These are phyloP conservation scores for Aspergillus sp. DNA, from an alignment of 2,329 filamentous ascomycete genomes.

Conservation along the genomic window DNA sequence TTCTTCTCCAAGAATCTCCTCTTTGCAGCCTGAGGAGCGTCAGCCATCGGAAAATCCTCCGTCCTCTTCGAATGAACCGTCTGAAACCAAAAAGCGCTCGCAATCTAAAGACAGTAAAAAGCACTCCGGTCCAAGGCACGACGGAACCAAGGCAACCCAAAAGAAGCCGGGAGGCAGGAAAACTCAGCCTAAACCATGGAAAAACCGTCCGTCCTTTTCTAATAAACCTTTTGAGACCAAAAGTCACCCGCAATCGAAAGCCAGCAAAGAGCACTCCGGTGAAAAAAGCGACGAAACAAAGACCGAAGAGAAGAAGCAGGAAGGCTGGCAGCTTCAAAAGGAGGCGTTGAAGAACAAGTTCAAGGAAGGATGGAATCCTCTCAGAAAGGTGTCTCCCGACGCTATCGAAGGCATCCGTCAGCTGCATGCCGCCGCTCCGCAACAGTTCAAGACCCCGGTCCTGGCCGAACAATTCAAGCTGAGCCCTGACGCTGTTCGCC, in stretches of 20 bases:
- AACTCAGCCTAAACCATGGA: conserved; percentile 63
- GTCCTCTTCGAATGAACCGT: neutral
- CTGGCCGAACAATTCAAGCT: conserved; percentile 74
- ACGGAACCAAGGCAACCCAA: conserved; percentile 6
- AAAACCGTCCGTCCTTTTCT: conserved; percentile 28
- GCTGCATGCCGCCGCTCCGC: conserved; percentile 66
- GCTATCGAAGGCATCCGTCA: conserved; percentile 82
- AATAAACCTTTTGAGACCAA: neutral
- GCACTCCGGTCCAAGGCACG: conserved; percentile 3
- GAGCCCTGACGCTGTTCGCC: conserved; percentile 75
- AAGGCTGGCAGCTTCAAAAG: conserved; percentile 69
- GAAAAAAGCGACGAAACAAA: conserved; percentile 4
- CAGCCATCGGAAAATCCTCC: neutral
- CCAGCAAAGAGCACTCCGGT: conserved; percentile 1
- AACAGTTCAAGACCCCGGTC: conserved; percentile 62
- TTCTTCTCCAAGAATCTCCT: neutral
- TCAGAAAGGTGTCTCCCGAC: conserved; percentile 82
- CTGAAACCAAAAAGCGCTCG: neutral
- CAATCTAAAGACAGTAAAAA: conserved; percentile 1
- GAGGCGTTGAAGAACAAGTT: conserved; percentile 67
- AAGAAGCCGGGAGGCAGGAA: conserved; percentile 53
- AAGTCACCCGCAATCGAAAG: neutral
- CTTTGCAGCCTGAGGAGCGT: neutral
- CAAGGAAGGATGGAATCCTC: conserved; percentile 65
- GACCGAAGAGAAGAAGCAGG: conserved; percentile 25